Conservation (phyloP, 768 basidiomycete genomes). For the Fomitopsis pulvina region DNA sequence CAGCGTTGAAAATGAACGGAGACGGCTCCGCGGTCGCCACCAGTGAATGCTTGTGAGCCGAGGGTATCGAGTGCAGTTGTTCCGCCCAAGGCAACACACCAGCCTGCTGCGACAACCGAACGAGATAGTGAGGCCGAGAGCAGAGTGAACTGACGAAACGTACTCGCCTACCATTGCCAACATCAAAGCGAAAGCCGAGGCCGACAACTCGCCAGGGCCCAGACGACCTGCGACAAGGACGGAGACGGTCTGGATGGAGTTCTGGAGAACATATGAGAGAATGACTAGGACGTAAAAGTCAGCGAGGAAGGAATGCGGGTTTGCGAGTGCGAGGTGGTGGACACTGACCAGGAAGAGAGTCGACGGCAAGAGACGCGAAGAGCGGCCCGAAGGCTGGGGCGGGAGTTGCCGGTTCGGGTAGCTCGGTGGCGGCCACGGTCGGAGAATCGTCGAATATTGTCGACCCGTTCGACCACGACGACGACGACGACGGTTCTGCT, state of each 20-base stretch:
- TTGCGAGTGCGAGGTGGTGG: neutral
- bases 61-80: slow-evolving; percentile 74
- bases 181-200: slow-evolving; percentile 70
- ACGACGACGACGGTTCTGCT: neutral
- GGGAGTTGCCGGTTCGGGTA: slow-evolving; percentile 9
- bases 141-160: slow-evolving; percentile 27
- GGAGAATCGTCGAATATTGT: slow-evolving; percentile 2
- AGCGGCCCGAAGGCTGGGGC: slow-evolving; percentile 23
- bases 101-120: slow-evolving; percentile 38
- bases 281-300: slow-evolving; percentile 37
- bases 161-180: slow-evolving; percentile 65
- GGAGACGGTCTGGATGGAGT: slow-evolving; percentile 63
- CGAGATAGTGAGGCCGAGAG: slow-evolving; percentile 33
- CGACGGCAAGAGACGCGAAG: slow-evolving; percentile 42
- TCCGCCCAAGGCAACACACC: slow-evolving; percentile 74
- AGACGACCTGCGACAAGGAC: slow-evolving; percentile 60
- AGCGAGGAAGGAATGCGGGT: neutral
- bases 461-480: slow-evolving; percentile 5
- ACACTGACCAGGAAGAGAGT: slow-evolving; percentile 50
- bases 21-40: slow-evolving; percentile 48
- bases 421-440: slow-evolving; percentile 10
- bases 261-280: slow-evolving; percentile 65
- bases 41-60: slow-evolving; percentile 73
- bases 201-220: slow-evolving; percentile 64
- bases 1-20: slow-evolving; percentile 71